Evolutionary conservation across 371 early-diverging fungal genomes (phyloP), one percentile per base, ranked within the genome.

Genomic region (Syncephalis plumigaleata): DNA sequence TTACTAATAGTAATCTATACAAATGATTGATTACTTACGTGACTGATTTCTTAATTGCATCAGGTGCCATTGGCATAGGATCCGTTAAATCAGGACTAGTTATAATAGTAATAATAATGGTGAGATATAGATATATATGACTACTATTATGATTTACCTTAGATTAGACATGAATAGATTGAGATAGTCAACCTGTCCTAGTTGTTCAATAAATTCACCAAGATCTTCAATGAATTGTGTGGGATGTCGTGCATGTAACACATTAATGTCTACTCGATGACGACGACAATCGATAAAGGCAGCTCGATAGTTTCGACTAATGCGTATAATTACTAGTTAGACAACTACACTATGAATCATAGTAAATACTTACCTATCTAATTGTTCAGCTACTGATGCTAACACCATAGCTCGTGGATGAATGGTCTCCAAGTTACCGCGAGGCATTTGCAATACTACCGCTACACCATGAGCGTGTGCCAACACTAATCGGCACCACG

Each of bases 371-470:
- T 63, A 71, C 68, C 55, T 59, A 48, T 81, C 72, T 22, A 94
- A 47, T 9, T 70, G 59, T 36, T 79, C 69, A 5, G 86, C 71
- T n/a, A 92, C 81, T 5, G 72, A 61, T 0, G 85, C 71, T 16
- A 95, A 63, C 0, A 94, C 91, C 57, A 97, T 64, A 1, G 93
- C 87, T 4, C 95, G 77, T 3, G 98, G 98, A 22, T 73, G 71
- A n/a, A 97, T 71, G 0, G 96, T 93, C 60, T 97, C 98, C 43
- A 95, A 63, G 49, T 97, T 97, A 24, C 97, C 97, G 18, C 95
- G 79, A 13, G 92, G 95, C 91, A 94, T 91, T 51, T 95, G 94
- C 49, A 96, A 60, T 1, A 96, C 71, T 15, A 96, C 64, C 44
- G 66, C 66, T 2, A 79, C 78, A 47, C 72, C 78, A 23, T 57